Percentiles rank a stretch among this genome's conserved stretches.
Evolutionary conservation across 352 stramenopile genomes (phyloP).

Genomic region (Phytophthora podocarpi): DNA sequence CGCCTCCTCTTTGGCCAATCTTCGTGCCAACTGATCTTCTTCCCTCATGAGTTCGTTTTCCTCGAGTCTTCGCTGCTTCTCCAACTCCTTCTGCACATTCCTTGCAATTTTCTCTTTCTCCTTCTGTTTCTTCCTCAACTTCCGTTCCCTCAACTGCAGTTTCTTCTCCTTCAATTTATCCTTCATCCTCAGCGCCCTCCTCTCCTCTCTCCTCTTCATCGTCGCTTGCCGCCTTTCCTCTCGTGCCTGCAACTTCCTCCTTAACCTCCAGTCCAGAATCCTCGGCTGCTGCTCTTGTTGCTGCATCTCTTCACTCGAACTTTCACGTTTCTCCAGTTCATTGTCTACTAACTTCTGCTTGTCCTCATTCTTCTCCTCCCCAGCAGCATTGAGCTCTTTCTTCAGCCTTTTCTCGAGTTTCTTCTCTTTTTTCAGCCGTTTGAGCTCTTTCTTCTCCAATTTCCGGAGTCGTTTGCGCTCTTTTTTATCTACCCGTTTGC

Average conservation of each 20-base stretch:
- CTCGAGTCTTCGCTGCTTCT: slow-evolving; percentile 16
- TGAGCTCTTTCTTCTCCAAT: slow-evolving; percentile 6
- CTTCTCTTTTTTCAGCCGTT: slow-evolving; percentile 3
- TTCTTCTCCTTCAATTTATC: slow-evolving; percentile 2
- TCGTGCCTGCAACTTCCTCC: slow-evolving; percentile 15
- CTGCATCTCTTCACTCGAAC: background rate
- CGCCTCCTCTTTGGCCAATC: background rate
- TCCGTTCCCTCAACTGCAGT: background rate
- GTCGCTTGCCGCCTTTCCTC: slow-evolving; percentile 1
- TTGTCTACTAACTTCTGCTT: background rate
- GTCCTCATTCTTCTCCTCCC: background rate
- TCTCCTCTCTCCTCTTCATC: slow-evolving; percentile 15
- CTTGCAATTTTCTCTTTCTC: slow-evolving; percentile 1
- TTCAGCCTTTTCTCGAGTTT: slow-evolving; percentile 7
- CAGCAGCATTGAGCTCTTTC: background rate
- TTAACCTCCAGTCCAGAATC: slow-evolving; percentile 25
- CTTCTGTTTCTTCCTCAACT: background rate
- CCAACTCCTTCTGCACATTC: slow-evolving; percentile 3
- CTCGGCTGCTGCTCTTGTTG: background rate
- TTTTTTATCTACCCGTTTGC: background rate
- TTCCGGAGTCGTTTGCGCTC: slow-evolving; percentile 1
- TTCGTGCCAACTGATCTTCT: slow-evolving; percentile 11
- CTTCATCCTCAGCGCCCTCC: slow-evolving; percentile 4
- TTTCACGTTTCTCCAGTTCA: background rate
- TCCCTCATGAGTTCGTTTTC: slow-evolving; percentile 12